Base-by-base conservation (phyloP, 345 rosid genomes). In the Aegle marmelos region DNA sequence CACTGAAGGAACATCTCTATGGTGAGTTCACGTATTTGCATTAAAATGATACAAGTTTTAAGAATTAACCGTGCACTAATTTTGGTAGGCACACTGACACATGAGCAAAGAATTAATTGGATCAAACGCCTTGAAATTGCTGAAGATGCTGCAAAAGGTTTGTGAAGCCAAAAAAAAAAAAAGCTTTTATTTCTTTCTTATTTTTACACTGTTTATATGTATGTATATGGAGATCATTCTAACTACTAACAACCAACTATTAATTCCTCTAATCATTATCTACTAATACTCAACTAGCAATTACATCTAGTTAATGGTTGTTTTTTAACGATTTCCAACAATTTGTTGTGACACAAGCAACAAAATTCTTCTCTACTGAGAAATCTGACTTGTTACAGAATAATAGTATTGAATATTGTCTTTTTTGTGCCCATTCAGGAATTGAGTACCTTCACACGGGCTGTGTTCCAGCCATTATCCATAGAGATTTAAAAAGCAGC, bases 361-460 rank as follows among this genome's bases (percentile, higher is more conserved):
- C 56, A 21, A 1, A 34, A 57, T 63, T 50, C 53, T 66, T 36
- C 19, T 58, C 30, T 45, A 22, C 33, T 9, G 19, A 45, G 53
- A 61, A 37, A 63, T 72, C 45, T 34, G 27, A 4, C 50, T 45
- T 45, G 50, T 30, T 62, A 33, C 19, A 36, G 31, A 72, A 45
- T 27, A 24, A 53, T 50, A 72, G 73, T 16, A 72, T 79, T 63
- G 67, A 39, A 81, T 73, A 22, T 36, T 34, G 25, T 82, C 63
- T 53, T 79, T 79, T 58, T 9, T 72, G 2, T 74, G 60, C 78
- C 36, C 75, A 56, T 80, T 56, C 84, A 97, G 98, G 99, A 78
- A 94, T 97, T 41, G 99, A 94, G 72, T 97, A 97, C 83, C 99
- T 97, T 76, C 99, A 97, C 78, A 93, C 98, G 0, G 99, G 99